These are phyloP conservation scores for Debaryomyces psychrophilus DNA, from an alignment of 1,139 yeast genomes.

Conservation along the genomic window DNA sequence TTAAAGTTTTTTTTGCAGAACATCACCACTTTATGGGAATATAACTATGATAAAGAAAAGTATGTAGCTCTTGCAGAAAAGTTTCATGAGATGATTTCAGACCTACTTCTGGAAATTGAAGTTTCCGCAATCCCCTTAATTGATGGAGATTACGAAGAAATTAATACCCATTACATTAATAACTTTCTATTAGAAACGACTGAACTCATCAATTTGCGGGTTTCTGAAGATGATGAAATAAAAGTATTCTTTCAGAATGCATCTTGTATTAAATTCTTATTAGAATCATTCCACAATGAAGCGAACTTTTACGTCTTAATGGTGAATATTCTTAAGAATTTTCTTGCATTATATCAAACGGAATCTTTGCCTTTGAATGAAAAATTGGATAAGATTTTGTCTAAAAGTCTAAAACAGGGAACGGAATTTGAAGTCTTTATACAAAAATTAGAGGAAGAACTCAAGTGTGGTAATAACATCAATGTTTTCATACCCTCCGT, in stretches of 20 bases:
- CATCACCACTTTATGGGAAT: constrained; percentile 12
- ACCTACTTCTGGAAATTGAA: neutral
- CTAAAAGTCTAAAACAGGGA: neutral
- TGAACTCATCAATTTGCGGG: constrained; percentile 11
- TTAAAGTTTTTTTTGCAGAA: neutral
- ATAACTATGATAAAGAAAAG: constrained; percentile 11
- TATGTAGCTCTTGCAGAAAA: neutral
- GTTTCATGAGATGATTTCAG: neutral
- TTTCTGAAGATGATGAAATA: constrained; percentile 3
- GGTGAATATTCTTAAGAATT: neutral
- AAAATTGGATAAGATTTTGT: neutral
- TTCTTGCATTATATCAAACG: neutral
- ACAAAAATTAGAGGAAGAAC: neutral
- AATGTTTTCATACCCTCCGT: neutral
- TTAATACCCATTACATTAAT: constrained; percentile 6
- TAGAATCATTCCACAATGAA: constrained; percentile 1
- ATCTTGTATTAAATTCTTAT: constrained; percentile 6
- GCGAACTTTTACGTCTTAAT: neutral
- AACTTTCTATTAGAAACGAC: constrained; percentile 10
- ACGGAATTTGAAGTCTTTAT: neutral
- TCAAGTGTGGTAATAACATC: neutral
- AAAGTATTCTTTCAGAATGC: constrained; percentile 9
- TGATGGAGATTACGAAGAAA: constrained; percentile 11
- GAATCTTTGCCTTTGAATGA: neutral
- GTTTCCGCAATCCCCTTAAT: constrained; percentile 2